Evolutionary conservation across 805 yeast species (phyloP).

Genomic region (Barnettozyma wickerhamii): DNA sequence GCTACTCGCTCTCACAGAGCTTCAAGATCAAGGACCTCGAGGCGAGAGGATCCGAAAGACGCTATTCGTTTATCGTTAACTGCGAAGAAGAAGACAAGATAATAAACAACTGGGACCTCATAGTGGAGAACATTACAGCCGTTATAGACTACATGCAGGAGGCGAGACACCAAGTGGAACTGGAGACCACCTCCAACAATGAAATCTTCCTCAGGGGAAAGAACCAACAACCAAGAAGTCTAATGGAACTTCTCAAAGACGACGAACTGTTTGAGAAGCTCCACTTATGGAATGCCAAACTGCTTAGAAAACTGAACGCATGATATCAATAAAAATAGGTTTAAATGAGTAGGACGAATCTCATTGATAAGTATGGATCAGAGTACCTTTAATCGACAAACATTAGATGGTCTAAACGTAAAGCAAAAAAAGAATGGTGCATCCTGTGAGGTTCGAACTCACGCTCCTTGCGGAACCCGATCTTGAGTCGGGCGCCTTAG

Average conservation of each 20-base stretch:
- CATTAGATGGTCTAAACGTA: too few relatives aligned
- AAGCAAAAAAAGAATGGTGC: slow-evolving; percentile 9
- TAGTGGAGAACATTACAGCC: slow-evolving; percentile 36
- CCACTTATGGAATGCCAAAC: slow-evolving; percentile 60
- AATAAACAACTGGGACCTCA: slow-evolving; percentile 50
- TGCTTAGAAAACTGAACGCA: slow-evolving; percentile 33
- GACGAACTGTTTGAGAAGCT: slow-evolving; percentile 49
- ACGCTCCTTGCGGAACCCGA: slow-evolving; percentile 10
- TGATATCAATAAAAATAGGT: too few relatives aligned
- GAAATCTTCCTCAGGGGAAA: slow-evolving; percentile 56
- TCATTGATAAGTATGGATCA: too few relatives aligned
- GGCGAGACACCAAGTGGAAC: slow-evolving; percentile 25
- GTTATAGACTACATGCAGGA: slow-evolving; percentile 38
- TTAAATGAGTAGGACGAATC: too few relatives aligned
- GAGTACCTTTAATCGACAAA: too few relatives aligned
- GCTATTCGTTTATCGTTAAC: slow-evolving; percentile 57
- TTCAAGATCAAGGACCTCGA: slow-evolving; percentile 60
- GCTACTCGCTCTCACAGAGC: slow-evolving; percentile 54
- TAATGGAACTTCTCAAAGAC: slow-evolving; percentile 53
- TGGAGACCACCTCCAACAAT: slow-evolving; percentile 26
- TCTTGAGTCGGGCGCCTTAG: slow-evolving; percentile 13
- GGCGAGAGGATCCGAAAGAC: slow-evolving; percentile 72
- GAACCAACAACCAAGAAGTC: slow-evolving; percentile 48
- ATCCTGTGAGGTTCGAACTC: slow-evolving; percentile 13
- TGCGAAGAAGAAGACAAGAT: slow-evolving; percentile 50